These are phyloP conservation scores for Russula vinacea DNA, from an alignment of 768 basidiomycete genomes.

Conservation along the genomic window DNA sequence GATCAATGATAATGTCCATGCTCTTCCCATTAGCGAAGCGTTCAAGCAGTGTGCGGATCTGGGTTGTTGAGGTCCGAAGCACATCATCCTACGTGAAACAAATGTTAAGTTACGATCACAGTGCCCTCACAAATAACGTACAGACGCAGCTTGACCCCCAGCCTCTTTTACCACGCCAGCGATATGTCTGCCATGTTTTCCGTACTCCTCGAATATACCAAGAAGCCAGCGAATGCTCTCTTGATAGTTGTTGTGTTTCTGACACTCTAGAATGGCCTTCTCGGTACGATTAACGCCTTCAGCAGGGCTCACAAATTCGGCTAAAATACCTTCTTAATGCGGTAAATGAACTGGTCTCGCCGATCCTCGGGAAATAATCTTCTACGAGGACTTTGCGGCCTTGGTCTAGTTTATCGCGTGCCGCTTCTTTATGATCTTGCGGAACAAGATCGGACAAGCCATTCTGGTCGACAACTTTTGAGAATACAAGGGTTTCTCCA, in stretches of 20 bases:
- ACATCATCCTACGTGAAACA: conserved; percentile 45
- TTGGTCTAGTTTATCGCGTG: conserved; percentile 52
- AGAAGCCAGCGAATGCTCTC: conserved; percentile 75
- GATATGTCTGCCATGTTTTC: conserved; percentile 46
- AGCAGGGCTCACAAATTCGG: too few relatives aligned
- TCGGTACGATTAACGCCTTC: neutral
- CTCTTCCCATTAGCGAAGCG: conserved; percentile 79
- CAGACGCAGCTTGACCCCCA: conserved; percentile 30
- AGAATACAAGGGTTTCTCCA: neutral
- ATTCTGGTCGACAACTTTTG: conserved; percentile 33
- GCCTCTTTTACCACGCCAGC: conserved; percentile 38
- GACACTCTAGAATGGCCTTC: conserved; percentile 84
- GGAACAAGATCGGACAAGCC: conserved; percentile 57
- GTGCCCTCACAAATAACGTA: conserved; percentile 29
- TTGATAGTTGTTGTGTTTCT: conserved; percentile 89
- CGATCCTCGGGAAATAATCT: conserved; percentile 86
- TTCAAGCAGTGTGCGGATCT: conserved; percentile 81
- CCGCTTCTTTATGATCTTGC: conserved; percentile 61
- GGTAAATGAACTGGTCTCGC: conserved; percentile 89
- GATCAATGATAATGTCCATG: conserved; percentile 64
- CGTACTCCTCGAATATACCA: conserved; percentile 59
- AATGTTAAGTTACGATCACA: conserved; percentile 29
- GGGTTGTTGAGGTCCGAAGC: conserved; percentile 53
- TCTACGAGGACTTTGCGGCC: conserved; percentile 69
- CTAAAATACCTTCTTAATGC: conserved; percentile 74